phyloP scores from a whole-genome alignment of 305 asterid genomes.

The Rubia tinctorum region DNA sequence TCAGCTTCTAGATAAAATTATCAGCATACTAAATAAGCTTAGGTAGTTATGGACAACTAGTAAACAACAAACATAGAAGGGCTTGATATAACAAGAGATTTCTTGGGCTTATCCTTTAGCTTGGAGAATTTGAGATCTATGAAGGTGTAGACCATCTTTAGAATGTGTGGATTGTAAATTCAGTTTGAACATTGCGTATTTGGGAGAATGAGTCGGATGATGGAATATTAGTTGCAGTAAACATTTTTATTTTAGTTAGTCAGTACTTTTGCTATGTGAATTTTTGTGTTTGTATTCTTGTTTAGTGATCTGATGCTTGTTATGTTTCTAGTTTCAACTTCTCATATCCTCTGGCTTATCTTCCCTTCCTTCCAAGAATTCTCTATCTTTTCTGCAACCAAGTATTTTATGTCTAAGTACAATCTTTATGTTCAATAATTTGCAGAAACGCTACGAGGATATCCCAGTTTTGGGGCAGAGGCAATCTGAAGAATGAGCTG shows the following conservation, averaged over 20 bases:
- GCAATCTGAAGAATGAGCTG: constrained; percentile 48
- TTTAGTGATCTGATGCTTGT: background rate
- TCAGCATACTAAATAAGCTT: background rate
- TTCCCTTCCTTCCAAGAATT: background rate
- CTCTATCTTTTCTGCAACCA: background rate
- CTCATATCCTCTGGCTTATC: background rate
- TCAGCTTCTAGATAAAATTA: background rate
- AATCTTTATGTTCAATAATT: constrained; percentile 8
- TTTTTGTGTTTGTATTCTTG: background rate
- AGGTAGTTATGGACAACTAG: background rate
- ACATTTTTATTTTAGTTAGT: background rate
- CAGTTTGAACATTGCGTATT: background rate
- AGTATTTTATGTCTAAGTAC: constrained; percentile 3
- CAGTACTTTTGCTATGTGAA: background rate
- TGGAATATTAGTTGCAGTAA: background rate
- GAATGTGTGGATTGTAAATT: background rate
- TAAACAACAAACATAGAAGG: background rate
- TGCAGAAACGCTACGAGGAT: constrained; percentile 85
- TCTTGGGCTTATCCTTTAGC: background rate
- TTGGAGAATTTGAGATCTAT: background rate
- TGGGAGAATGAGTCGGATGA: background rate
- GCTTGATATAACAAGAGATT: background rate
- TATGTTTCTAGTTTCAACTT: background rate
- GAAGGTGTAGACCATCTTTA: background rate
- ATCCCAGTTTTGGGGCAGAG: constrained; percentile 81